Base-by-base conservation (phyloP, 441 rosid species). In the Adansonia gregorii region DNA sequence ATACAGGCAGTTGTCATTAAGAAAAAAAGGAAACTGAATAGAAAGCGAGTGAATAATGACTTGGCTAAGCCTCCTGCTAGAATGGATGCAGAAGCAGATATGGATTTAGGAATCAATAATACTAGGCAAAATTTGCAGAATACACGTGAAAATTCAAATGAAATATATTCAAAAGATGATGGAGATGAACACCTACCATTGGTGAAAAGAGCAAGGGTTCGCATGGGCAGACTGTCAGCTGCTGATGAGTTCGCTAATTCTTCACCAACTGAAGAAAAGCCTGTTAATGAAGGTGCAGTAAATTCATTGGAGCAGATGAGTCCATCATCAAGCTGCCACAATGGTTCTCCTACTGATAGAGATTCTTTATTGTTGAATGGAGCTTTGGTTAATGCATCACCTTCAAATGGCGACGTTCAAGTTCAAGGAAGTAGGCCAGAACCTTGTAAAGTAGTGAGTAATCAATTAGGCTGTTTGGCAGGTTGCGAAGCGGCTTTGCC, bases 151-250 rank as follows among this genome's bases (percentile, higher is more conserved):
- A 81, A 75, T 79, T 61, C 75, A 41, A 81, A 74, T 79, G 92
- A 84, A 56, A 85, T 79, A 73, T 78, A 80, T 75, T 81, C 79
- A 22, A 91, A 85, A 82, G 98, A 87, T 55, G 94, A 88, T 74
- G 99, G 98, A 48, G 99, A 97, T 81, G 93, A 93, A 82, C 99
- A 97, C 84, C 85, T 97, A 84, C 98, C 99, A 8, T 82, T 97
- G 65, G 88, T 94, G 77, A 94, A 97, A 83, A 92, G 98, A 77
- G 99, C 99, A 17, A 90, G 99, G 88, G 99, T 94, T 80, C 86
- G 98, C 74, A 92, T 93, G 98, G 86, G 98, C 51, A 88, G 89
- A 83, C 80, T 84, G 58, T 84, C 82, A 12, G 81, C 89, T 77
- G 78, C 71, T 22, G 86, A 81, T 72, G 81, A 78, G 79, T 79